These are phyloP conservation scores for Fusarium metavorans DNA, from an alignment of 2,329 filamentous ascomycete species.

Conservation along the genomic window DNA sequence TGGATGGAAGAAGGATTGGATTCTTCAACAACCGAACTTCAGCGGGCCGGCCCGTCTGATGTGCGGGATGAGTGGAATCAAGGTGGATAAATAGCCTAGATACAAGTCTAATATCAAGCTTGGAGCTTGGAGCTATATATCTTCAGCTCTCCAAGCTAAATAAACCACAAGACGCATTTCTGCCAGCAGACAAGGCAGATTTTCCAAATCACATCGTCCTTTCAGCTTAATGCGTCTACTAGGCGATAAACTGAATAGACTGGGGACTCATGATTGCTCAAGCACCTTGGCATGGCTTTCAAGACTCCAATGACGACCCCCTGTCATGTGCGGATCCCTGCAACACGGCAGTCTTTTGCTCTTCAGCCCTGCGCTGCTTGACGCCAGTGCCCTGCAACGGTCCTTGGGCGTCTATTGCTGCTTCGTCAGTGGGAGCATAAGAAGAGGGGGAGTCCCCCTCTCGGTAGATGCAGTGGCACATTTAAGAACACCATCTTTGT, in stretches of 20 bases:
- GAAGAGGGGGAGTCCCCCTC: neutral
- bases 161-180: neutral
- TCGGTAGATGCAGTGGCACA: neutral
- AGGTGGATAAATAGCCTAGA: neutral
- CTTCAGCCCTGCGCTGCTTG: constrained; percentile 28
- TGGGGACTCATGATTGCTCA: neutral
- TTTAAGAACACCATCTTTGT: neutral
- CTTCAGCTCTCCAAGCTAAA: neutral
- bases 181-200: neutral
- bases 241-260: neutral
- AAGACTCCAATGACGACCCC: neutral
- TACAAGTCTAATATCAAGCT: neutral
- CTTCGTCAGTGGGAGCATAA: neutral
- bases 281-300: neutral
- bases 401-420: neutral
- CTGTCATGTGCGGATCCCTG: neutral
- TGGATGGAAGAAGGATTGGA: neutral
- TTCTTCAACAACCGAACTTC: neutral
- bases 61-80: neutral
- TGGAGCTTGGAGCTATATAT: no score
- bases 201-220: neutral
- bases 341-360: neutral
- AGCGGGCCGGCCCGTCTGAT: neutral
- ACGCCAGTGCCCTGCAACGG: neutral
- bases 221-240: neutral